Evolutionary conservation across 306 rosid species (phyloP), one percentile per base, ranked within the genome.

Genomic region (Fagus crenata): DNA sequence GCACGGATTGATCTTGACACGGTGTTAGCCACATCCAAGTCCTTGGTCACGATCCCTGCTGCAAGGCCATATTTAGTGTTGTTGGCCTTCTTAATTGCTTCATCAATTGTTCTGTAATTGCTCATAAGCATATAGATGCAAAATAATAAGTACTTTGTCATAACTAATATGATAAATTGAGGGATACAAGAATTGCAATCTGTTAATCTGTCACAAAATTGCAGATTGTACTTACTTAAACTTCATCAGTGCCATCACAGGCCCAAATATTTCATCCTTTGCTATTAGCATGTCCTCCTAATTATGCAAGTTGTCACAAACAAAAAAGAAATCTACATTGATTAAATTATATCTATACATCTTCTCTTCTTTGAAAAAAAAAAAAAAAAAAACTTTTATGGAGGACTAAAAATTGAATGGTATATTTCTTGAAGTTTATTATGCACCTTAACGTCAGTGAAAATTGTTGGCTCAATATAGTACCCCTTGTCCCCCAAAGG

Each of bases 1-100:
- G 97, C 97, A 3, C 89, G 81, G 72, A 92, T 90, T 6, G 98
- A 90, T 73, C 98, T 89, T 11, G 98, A 92, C 4, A 92, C 91
- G 0, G 96, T 95, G 89, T 92, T 92, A 4, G 91, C 95, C 76
- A 49, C 82, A 36, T 95, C 91, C 17, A 95, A 15, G 75, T 76
- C 83, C 69, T 95, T 89, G 0, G 98, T 88, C 81, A 92, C 77
- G 43, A 92, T 85, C 0, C 98, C 97, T 18, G 98, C 97, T 60
- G 97, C 97, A 46, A 92, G 63, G 14, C 98, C 97, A 67, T 89
- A 95, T 49, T 5, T 89, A 0, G 90, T 89, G 39, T 89, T 90
- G 84, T 95, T 92, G 0, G 91, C 98, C 71, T 85, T 81, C 81
- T 80, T 75, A 3, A 90, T 92, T 28, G 85, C 98, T 32, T 95